Conservation (phyloP, 2,329 filamentous ascomycete species). For the Venturia pyrina region DNA sequence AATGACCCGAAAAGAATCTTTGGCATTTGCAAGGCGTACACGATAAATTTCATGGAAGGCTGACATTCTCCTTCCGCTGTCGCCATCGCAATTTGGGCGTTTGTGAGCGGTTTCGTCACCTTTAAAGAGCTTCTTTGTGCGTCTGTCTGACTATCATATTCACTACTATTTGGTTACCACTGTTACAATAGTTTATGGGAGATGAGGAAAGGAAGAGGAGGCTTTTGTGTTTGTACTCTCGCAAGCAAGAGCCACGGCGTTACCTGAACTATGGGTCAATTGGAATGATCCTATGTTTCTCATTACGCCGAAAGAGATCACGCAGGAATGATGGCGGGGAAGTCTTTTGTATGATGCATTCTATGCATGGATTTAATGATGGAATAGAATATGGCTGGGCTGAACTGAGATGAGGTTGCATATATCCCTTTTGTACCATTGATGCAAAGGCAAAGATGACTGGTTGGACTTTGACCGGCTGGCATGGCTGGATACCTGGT, state of each 20-base stretch:
- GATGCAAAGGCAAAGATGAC: neutral
- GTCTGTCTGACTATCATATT: neutral
- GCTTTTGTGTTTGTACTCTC: neutral
- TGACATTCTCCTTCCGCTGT: neutral
- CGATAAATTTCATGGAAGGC: neutral
- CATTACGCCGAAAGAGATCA: neutral
- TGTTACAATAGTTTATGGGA: constrained; percentile 2
- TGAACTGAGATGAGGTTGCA: neutral
- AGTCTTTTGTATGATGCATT: neutral
- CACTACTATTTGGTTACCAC: neutral
- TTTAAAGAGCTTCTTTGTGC: neutral
- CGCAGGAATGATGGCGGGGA: neutral
- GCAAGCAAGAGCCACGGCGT: neutral
- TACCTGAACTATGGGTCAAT: neutral
- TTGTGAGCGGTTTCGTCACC: neutral
- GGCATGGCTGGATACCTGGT: neutral
- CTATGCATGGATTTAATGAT: neutral
- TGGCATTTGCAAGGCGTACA: neutral
- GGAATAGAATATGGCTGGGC: neutral
- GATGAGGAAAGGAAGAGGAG: neutral
- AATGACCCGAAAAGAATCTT: neutral
- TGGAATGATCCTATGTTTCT: neutral
- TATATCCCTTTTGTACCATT: neutral
- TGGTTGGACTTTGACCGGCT: neutral
- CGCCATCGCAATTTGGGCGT: neutral